These are phyloP conservation scores for Eucalyptus sp. DNA, from an alignment of 345 rosid species.

Conservation along the genomic window DNA sequence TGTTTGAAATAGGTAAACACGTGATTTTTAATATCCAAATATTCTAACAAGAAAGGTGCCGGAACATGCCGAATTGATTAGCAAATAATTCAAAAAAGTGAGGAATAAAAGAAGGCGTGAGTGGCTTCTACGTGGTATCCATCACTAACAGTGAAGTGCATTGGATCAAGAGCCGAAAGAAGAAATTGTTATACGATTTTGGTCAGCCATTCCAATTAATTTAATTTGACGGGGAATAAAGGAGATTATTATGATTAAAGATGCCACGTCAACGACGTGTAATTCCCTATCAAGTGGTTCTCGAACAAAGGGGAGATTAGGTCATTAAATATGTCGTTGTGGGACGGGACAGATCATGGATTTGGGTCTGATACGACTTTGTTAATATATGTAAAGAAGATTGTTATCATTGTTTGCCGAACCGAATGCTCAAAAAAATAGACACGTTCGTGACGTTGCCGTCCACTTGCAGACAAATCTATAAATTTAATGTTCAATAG, in stretches of 20 bases:
- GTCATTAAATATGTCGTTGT: not conserved
- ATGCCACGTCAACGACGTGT: not conserved
- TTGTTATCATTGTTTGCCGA: not conserved
- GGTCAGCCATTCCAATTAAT: not conserved
- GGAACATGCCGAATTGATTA: not conserved
- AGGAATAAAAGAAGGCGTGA: not conserved
- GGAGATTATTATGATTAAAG: not conserved
- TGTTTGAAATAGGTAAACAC: fast-evolving
- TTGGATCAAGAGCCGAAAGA: not conserved
- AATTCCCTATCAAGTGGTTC: not conserved
- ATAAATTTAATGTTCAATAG: not conserved
- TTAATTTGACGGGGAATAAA: not conserved
- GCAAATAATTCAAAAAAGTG: not conserved
- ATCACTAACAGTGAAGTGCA: not conserved
- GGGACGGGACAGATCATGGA: not conserved
- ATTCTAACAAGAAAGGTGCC: not conserved
- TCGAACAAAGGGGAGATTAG: not conserved
- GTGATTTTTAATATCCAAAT: not conserved
- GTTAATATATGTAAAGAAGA: too few species aligned
- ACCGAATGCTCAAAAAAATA: not conserved
- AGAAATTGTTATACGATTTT: not conserved
- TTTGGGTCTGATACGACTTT: not conserved
- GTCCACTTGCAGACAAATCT: not conserved
- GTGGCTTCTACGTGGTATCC: not conserved
- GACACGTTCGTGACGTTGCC: not conserved